These are phyloP conservation scores for Plasmodium reichenowi DNA, from an alignment of 169 alveolate species.

Conservation along the genomic window DNA sequence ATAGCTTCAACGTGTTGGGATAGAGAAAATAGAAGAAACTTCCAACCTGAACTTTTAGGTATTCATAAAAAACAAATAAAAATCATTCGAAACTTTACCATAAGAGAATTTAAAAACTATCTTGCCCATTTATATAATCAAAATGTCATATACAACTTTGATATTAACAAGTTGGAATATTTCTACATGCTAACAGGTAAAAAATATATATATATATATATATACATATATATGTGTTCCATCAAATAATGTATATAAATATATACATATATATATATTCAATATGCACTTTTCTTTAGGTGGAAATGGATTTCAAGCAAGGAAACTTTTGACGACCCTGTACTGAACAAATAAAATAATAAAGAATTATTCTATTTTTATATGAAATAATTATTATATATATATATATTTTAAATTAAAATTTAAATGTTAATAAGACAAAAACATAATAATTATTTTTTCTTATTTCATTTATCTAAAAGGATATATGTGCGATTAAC, in stretches of 20 bases:
- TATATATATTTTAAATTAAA: no score
- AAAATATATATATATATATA: no score
- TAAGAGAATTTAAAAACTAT: slow-evolving; percentile 83
- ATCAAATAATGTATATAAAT: no score
- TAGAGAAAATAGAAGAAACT: slow-evolving; percentile 80
- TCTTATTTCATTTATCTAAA: no score
- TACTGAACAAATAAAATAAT: slow-evolving; percentile 41
- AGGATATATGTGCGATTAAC: no score
- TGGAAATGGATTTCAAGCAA: slow-evolving; percentile 86
- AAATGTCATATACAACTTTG: slow-evolving; percentile 83
- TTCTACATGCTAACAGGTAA: slow-evolving; percentile 87
- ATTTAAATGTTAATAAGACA: no score
- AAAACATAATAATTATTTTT: no score
- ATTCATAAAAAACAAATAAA: slow-evolving; percentile 81
- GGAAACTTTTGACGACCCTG: slow-evolving; percentile 81
- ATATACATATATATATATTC: not conserved
- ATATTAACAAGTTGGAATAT: slow-evolving; percentile 82
- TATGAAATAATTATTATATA: no score
- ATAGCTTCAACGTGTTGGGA: slow-evolving; percentile 85
- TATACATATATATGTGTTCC: no score
- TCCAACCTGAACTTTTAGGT: slow-evolving; percentile 83
- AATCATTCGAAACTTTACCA: slow-evolving; percentile 83
- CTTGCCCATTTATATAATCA: slow-evolving; percentile 80
- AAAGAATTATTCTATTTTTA: no score
- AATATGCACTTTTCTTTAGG: slow-evolving; percentile 75